Conservation (phyloP, 768 basidiomycete species). For the Phlegmacium glaucopus region DNA sequence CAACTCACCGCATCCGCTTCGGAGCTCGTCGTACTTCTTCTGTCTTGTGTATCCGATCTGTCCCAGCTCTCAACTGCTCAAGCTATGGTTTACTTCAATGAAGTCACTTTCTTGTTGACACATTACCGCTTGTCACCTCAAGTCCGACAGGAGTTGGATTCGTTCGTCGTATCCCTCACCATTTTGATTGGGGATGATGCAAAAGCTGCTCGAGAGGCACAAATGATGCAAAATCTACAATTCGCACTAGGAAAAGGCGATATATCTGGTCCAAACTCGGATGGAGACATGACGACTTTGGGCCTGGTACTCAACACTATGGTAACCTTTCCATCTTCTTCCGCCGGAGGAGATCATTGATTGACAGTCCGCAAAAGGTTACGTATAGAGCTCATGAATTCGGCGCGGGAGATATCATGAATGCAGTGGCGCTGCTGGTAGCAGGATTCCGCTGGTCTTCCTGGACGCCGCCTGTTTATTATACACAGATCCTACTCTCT, state of each 20-base stretch:
- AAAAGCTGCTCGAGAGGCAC: constrained; percentile 66
- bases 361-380: constrained; percentile 39
- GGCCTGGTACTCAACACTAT: constrained; percentile 59
- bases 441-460: constrained; percentile 58
- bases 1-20: constrained; percentile 56
- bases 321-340: constrained; percentile 35
- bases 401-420: constrained; percentile 55
- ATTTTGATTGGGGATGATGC: constrained; percentile 66
- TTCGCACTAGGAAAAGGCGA: constrained; percentile 56
- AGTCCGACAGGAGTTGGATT: constrained; percentile 56
- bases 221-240: constrained; percentile 65
- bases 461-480: constrained; percentile 62
- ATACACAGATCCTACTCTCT: constrained; percentile 63
- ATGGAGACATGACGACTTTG: constrained; percentile 63
- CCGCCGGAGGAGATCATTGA: constrained; percentile 8
- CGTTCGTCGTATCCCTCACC: constrained; percentile 55
- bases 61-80: constrained; percentile 61
- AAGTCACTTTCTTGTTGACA: constrained; percentile 52
- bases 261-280: constrained; percentile 52
- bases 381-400: constrained; percentile 54
- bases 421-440: constrained; percentile 52
- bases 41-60: constrained; percentile 58
- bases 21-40: constrained; percentile 58
- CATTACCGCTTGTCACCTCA: constrained; percentile 48
- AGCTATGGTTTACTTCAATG: constrained; percentile 45